A percentile compares a stretch with the other conserved stretches of the same genome.
Evolutionary conservation across 257 asterid species (phyloP).

Genomic region (Cynanchum wilfordii): DNA sequence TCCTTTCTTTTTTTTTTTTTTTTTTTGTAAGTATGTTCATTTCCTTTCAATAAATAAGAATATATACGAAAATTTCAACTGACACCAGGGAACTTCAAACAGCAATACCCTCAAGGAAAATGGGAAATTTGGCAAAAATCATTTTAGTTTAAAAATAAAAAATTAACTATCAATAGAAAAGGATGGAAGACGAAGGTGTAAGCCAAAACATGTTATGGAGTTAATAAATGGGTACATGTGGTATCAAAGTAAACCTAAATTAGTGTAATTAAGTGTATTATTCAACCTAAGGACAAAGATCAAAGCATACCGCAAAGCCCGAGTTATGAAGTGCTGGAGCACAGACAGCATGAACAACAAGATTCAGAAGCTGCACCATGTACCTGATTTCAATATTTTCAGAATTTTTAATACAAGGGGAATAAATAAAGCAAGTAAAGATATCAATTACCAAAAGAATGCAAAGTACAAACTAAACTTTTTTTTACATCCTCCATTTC

Average conservation of each 20-base stretch:
- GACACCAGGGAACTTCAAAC: background rate
- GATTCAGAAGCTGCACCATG: conserved; percentile 91
- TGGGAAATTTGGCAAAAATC: background rate
- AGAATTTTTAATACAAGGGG: conserved; percentile 5
- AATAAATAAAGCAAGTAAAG: background rate
- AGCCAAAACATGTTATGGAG: background rate
- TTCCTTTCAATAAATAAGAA: background rate
- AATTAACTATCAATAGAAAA: background rate
- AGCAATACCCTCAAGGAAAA: background rate
- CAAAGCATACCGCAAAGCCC: conserved; percentile 88
- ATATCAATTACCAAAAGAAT: background rate
- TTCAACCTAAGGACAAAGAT: background rate
- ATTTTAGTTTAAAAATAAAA: background rate
- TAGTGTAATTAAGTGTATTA: background rate
- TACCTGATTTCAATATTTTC: conserved; percentile 46
- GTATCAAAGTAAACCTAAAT: background rate
- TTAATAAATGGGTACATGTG: background rate
- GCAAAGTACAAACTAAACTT: background rate
- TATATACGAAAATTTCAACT: background rate
- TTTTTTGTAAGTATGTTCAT: too few relatives aligned
- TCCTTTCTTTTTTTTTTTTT: too few relatives aligned
- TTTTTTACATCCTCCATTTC: background rate
- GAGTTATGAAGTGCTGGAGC: conserved; percentile 96
- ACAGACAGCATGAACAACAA: conserved; percentile 60
- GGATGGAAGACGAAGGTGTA: background rate